Evolutionary conservation across 106 monocot species (phyloP).

Genomic region (Dendrobium chrysotoxum): DNA sequence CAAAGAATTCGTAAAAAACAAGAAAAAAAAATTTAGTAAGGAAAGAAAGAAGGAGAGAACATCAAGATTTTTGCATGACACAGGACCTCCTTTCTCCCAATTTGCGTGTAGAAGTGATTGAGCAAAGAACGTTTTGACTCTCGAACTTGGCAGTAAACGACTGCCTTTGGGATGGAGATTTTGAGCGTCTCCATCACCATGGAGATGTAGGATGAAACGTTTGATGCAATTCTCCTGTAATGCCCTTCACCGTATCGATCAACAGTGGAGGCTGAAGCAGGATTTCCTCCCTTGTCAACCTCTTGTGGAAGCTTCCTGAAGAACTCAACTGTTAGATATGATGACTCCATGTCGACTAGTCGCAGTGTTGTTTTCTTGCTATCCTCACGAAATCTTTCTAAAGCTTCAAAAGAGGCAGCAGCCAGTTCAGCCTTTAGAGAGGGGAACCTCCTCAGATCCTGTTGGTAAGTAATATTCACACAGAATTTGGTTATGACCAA

Average conservation of each 20-base stretch:
- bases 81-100: slow-evolving; percentile 43
- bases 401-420: slow-evolving; percentile 56
- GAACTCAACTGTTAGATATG: slow-evolving; percentile 93
- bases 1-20: neutral
- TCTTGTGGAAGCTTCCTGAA: slow-evolving; percentile 91
- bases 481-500: neutral
- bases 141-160: slow-evolving; percentile 83
- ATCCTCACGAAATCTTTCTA: slow-evolving; percentile 82
- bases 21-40: neutral
- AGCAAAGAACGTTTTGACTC: slow-evolving; percentile 80
- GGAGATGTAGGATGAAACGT: slow-evolving; percentile 65
- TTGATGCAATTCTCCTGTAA: slow-evolving; percentile 81
- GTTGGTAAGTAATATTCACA: neutral
- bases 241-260: slow-evolving; percentile 69
- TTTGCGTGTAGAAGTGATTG: slow-evolving; percentile 57
- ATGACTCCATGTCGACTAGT: slow-evolving; percentile 88
- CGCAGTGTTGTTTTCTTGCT: slow-evolving; percentile 67
- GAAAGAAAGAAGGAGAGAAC: neutral
- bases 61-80: neutral
- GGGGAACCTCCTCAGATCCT: slow-evolving; percentile 88
- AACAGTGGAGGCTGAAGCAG: neutral
- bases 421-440: slow-evolving; percentile 80
- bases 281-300: slow-evolving; percentile 43
- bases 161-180: slow-evolving; percentile 70
- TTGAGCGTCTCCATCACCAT: slow-evolving; percentile 66